Base-by-base conservation (phyloP, 2,329 filamentous ascomycete species). In the Keithomyces neogunnii region DNA sequence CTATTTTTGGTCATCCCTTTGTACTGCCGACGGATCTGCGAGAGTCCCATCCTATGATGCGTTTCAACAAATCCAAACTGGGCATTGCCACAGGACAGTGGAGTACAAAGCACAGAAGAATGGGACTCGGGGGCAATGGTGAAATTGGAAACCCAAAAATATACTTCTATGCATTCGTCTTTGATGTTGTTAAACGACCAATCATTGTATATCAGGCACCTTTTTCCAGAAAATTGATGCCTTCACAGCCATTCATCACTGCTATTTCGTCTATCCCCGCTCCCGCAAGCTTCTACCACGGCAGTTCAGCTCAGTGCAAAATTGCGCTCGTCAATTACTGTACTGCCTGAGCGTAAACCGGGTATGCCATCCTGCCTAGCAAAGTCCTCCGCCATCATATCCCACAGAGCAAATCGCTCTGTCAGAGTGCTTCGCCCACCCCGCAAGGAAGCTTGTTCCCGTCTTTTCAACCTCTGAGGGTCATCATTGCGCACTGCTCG, bases 251-350 rank as follows among this genome's bases (percentile, higher is more conserved):
- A 13, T 33, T 38, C 46, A 28, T 5, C 32, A 19, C 5, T 40
- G 10, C 46, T 28, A 11, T 26, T 26, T 30, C 33, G 19, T 36
- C 29, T 28, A 26, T 3, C 29, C 28, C 8, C 38, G 9, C 13
- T 5, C 28, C 13, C 8, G 9, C 2, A 30, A 26, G 13, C 9
- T 10, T 7, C 28, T 28, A 19, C 38, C 19, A 32, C 3, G 4
- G 28, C 28, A 31, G 26, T 3, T 49, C 38, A 50, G 29, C 33
- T 52, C 40, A 60, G 51, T n/a, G 54, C 54, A 57, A 69, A 69
- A 55, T 63, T 69, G 33, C 68, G 62, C 44, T 69, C 66, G 47
- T 71, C 68, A 55, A 71, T 63, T 9, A 66, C 68, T 10, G 69
- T 72, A 53, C 69, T 63, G 1, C 70, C 69, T 10, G 67, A 66